These are phyloP conservation scores for Triticum aestivum DNA, from an alignment of 176 grass and related monocot species.

Conservation along the genomic window IWGSC_CS_RefSeq_v2.1 NC_057813.1:726403749-726404248, in stretches of 20 bases:
- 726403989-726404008: not conserved
- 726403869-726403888: too few relatives aligned
- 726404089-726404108: conserved; percentile 12
- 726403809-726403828: too few relatives aligned
- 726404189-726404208: conserved; percentile 21
- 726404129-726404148: conserved; percentile 39
- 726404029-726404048: not conserved
- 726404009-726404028: not conserved
- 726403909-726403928: not conserved
- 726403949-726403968: not conserved
- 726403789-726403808: too few relatives aligned
- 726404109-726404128: conserved; percentile 38
- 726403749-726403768: too few relatives aligned
- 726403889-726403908: too few relatives aligned
- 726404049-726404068: conserved; percentile 22
- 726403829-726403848: too few relatives aligned
- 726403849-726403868: too few relatives aligned
- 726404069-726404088: conserved; percentile 28
- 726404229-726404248: conserved; percentile 39
- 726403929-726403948: not conserved
- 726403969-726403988: not conserved
- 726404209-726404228: not conserved
- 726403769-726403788: too few relatives aligned
- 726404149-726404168: conserved; percentile 33
- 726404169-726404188: not conserved